Evolutionary conservation across 768 basidiomycete genomes (phyloP).

Genomic region (Mrakia frigida): DNA sequence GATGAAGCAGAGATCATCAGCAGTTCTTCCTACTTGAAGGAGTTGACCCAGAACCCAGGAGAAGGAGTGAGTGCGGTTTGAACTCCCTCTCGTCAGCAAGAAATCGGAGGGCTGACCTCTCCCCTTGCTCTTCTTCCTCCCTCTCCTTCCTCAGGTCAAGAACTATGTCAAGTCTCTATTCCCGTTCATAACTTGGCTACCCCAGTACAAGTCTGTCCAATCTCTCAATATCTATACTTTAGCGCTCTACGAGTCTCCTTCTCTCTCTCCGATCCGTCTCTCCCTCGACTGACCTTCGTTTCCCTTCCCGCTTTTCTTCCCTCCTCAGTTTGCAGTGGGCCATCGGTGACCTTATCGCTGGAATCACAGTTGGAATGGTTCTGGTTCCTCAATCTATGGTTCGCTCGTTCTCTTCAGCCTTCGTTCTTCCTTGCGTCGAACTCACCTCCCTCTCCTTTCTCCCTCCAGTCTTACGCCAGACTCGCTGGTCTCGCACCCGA

Average conservation of each 20-base stretch:
- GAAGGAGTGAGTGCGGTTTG: conserved; percentile 7
- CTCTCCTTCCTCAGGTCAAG: not conserved
- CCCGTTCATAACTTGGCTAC: conserved; percentile 79
- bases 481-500: conserved; percentile 72
- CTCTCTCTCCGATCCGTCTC: no score
- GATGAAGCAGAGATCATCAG: not conserved
- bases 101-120: not conserved
- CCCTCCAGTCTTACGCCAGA: conserved; percentile 42
- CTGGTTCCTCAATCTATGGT: conserved; percentile 7
- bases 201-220: conserved; percentile 83
- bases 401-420: not conserved
- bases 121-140: not conserved
- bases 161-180: conserved; percentile 68
- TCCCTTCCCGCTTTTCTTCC: not conserved
- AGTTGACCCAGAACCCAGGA: conserved; percentile 7
- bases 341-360: conserved; percentile 60
- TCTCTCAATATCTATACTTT: no score
- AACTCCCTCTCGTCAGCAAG: not conserved
- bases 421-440: not conserved
- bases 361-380: conserved; percentile 20
- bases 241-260: no score
- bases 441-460: not conserved
- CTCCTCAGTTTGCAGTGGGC: conserved; percentile 14
- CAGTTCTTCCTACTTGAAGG: conserved; percentile 3
- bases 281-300: not conserved